phyloP scores from a whole-genome alignment of 768 basidiomycete species.

The Chalciporus piperatus region DNA sequence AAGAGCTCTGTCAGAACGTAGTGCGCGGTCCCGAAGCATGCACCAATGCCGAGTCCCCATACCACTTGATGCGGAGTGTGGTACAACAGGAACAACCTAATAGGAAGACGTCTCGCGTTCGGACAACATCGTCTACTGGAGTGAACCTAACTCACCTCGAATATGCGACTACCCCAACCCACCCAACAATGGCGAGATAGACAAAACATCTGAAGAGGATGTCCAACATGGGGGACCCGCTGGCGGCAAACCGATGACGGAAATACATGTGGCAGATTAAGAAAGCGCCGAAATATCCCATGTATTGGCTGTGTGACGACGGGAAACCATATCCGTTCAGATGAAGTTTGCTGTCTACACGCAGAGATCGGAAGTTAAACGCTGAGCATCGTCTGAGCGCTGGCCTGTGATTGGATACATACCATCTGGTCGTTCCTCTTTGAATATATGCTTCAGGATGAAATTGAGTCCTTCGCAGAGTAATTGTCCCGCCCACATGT shows the following conservation, averaged over 20 bases:
- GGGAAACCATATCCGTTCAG: constrained; percentile 79
- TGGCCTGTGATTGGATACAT: constrained; percentile 17
- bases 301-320: constrained; percentile 86
- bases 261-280: constrained; percentile 69
- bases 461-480: constrained; percentile 69
- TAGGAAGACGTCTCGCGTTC: neutral
- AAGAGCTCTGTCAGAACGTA: constrained; percentile 60
- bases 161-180: constrained; percentile 71
- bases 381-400: neutral
- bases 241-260: constrained; percentile 60
- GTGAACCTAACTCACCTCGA: constrained; percentile 54
- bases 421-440: constrained; percentile 69
- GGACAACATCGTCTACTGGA: too few relatives aligned
- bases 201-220: constrained; percentile 43
- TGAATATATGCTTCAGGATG: constrained; percentile 62
- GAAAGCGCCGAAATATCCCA: constrained; percentile 84
- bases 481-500: constrained; percentile 83
- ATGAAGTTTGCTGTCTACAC: constrained; percentile 17
- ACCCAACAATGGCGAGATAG: constrained; percentile 49
- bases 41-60: constrained; percentile 73
- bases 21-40: constrained; percentile 46
- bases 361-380: neutral
- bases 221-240: constrained; percentile 52
- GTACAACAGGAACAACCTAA: constrained; percentile 68
- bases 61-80: constrained; percentile 70